phyloP scores from a whole-genome alignment of 2,329 filamentous ascomycete genomes.

The Ceratocystis colombiana region DNA sequence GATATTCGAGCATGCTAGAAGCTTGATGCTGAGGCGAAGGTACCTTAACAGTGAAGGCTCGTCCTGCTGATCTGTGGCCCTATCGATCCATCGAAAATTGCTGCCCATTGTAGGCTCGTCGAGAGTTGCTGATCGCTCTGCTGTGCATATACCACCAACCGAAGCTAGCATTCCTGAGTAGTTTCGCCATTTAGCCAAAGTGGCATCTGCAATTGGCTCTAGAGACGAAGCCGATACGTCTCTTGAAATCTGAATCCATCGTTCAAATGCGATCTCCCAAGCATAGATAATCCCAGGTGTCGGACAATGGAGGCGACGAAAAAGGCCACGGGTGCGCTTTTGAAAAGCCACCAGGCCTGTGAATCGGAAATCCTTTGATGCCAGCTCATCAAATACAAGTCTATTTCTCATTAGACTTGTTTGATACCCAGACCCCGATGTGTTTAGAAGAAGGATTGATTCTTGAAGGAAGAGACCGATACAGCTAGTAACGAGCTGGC shows the following conservation, averaged over 20 bases:
- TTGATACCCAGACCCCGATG: constrained; percentile 34
- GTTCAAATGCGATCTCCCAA: constrained; percentile 56
- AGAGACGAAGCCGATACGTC: constrained; percentile 47
- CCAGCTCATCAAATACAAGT: constrained; percentile 51
- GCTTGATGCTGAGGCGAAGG: constrained; percentile 53
- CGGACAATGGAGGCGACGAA: constrained; percentile 52
- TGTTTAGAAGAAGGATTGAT: constrained; percentile 44
- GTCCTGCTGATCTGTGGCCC: constrained; percentile 48
- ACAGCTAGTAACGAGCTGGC: constrained; percentile 53
- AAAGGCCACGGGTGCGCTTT: constrained; percentile 50
- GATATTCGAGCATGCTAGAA: constrained; percentile 54
- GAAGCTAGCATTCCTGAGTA: constrained; percentile 59
- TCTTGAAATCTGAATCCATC: constrained; percentile 54
- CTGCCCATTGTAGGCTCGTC: constrained; percentile 50
- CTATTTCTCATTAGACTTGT: constrained; percentile 47
- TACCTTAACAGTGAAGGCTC: constrained; percentile 52
- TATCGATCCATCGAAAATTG: constrained; percentile 53
- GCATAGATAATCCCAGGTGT: constrained; percentile 57
- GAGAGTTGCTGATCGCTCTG: constrained; percentile 45
- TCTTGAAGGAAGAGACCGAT: constrained; percentile 55
- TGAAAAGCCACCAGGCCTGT: constrained; percentile 62
- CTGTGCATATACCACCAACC: constrained; percentile 54
- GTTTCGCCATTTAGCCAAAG: constrained; percentile 56
- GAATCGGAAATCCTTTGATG: constrained; percentile 54
- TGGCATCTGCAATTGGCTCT: constrained; percentile 46